Base-by-base conservation (phyloP, 176 grass and related monocot genomes). In the Zizania latifolia region DNA sequence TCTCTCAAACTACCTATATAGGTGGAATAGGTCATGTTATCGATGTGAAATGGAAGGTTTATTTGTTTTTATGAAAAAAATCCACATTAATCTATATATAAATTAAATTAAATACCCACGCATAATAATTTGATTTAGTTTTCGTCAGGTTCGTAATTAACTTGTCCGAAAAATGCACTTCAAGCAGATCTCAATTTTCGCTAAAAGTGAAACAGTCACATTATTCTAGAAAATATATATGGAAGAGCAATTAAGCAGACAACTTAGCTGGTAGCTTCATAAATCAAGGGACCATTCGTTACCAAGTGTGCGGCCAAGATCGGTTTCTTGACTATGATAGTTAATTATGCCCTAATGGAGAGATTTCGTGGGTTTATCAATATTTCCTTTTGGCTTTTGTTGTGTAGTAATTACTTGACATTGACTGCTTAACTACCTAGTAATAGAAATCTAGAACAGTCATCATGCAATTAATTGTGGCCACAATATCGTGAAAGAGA, bases 341-440 rank as follows among this genome's bases (percentile, higher is more conserved):
- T 21, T 50, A 13, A 27, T 21, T 33, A 2, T 32, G 35, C 22
- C 21, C 63, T 65, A 27, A 14, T 51, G 33, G 43, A 50, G 43
- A 50, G 8, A 51, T 38, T 62, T 62, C 26, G 31, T 10, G 46
- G 37, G 34, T 37, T 81, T 71, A 17, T 6, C 55, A 11, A 2
- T 37, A 1, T 64, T 8, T 81, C 17, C 58, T 81, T 81, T 73
- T 64, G 43, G 68, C 4, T 81, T 81, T 64, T 64, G 43, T 31
- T 72, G 58, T 32, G 21, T 46, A 56, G 63, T 72, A 55, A 73
- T 55, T 62, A 23, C 14, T 67, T 40, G 59, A 65, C 4, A 51
- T 11, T 11, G 79, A 74, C 69, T 13, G 19, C 24, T n/a, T 41
- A 82, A 56, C 79, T 19, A 82, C 34, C 58, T 54, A 37, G 68